Evolutionary conservation across 2,329 filamentous ascomycete species (phyloP), one percentile per base, ranked within the genome.

Genomic region (Diaporthe vaccinii): DNA sequence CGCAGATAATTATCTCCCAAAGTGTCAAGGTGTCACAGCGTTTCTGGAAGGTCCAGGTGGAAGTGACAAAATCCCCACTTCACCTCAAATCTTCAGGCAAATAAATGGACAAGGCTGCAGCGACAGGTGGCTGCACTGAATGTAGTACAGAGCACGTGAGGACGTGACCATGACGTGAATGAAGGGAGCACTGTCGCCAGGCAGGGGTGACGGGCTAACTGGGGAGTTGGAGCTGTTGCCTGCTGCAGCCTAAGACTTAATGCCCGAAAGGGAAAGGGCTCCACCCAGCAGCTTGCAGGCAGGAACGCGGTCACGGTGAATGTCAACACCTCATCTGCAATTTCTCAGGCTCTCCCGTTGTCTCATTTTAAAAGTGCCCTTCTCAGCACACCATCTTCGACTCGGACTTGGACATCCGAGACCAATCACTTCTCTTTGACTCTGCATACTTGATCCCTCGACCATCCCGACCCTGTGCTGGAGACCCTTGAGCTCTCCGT

Each of bases 191-290:
- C 25, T n/a, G 28, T 39, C 12, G n/a, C 51, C 39, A 49, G 36
- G 68, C 53, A 71, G 28, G 51, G 39, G 39, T 46, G 53, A 59
- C 53, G 68, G 39, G 55, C 2, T 15, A 4, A 31, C 22, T 53
- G 15, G 49, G 53, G 6, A 31, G 17, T 9, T 22, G 39, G 68
- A 58, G 46, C 49, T 73, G 71, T 44, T 73, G 71, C 71, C 71
- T 73, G 58, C n/a, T 65, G 71, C 46, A 73, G 71, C 71, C 71
- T 73, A 31, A 25, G 36, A 31, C 14, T 53, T 31, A 46, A 9
- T 12, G 28, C 71, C 58, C n/a, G 28, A 73, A 46, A 34, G 31
- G 71, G 36, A 73, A 73, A 46, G 49, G 58, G 55, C 22, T 25
- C 39, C 39, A 71, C 36, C 17, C 31, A 49, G 67, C 49, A 36